Conservation (phyloP, 805 yeast species). For the Sungouiozyma ichnusensis region DNA sequence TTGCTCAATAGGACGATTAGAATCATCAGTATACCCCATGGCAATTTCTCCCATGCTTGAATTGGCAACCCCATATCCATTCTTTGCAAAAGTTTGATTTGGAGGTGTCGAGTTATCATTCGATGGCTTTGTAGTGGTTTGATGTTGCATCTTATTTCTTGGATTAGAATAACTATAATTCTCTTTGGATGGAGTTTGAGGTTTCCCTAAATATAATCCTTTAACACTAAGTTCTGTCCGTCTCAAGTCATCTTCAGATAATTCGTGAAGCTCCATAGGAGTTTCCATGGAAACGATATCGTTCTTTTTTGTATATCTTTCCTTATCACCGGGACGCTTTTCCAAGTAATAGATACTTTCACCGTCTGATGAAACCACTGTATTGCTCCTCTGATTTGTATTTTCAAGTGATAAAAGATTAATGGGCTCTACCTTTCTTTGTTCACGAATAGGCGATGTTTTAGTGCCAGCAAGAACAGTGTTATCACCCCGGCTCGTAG, state of each 20-base stretch:
- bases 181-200: too few species aligned
- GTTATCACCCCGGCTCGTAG: background rate
- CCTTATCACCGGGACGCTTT: background rate
- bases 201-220: too few species aligned
- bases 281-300: too few species aligned
- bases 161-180: too few species aligned
- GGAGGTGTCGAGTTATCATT: too few species aligned
- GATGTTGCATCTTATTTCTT: too few species aligned
- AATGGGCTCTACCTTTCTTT: background rate
- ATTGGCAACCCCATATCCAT: background rate
- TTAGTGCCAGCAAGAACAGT: background rate
- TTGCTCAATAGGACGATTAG: too few species aligned
- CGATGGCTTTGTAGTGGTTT: too few species aligned
- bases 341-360: background rate
- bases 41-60: background rate
- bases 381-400: background rate
- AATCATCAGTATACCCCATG: background rate
- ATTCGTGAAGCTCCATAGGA: too few species aligned
- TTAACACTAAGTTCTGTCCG: too few species aligned
- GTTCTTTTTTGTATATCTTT: background rate
- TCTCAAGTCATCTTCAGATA: background rate
- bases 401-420: background rate
- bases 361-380: background rate
- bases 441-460: background rate
- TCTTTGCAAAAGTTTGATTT: too few species aligned